Evolutionary conservation across 2,329 filamentous ascomycete genomes (phyloP).

Genomic region (Arthrobotrys sinensis): DNA sequence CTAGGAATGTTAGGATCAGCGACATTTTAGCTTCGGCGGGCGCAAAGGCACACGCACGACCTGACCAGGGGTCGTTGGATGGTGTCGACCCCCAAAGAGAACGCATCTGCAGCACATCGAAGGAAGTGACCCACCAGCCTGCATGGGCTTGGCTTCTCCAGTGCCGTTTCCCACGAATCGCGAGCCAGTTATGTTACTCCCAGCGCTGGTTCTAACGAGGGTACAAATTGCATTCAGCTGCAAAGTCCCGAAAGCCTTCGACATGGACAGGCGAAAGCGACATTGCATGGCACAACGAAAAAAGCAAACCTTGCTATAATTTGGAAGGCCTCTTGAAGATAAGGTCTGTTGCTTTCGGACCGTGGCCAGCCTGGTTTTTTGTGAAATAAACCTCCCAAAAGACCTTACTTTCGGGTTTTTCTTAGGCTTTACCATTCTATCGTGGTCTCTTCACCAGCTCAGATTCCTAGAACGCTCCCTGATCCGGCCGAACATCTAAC

Average conservation of each 20-base stretch:
- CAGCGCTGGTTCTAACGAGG: conserved; percentile 34
- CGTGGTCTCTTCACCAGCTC: not conserved
- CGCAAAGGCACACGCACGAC: conserved; percentile 43
- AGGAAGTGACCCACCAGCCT: conserved; percentile 31
- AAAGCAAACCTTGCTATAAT: conserved; percentile 56
- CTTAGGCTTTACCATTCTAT: not conserved
- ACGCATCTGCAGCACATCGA: conserved; percentile 28
- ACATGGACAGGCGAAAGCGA: conserved; percentile 46
- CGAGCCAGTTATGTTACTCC: conserved; percentile 31
- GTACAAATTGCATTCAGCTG: conserved; percentile 33
- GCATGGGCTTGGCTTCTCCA: conserved; percentile 51
- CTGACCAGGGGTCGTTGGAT: conserved; percentile 32
- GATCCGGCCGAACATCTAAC: conserved; percentile 27
- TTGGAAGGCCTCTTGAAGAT: conserved; percentile 53
- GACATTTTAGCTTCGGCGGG: conserved; percentile 52
- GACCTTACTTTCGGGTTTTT: not conserved
- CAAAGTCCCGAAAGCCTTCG: conserved; percentile 43
- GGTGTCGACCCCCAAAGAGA: conserved; percentile 44
- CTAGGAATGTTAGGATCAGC: conserved; percentile 34
- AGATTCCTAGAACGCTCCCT: not conserved
- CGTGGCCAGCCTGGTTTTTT: conserved; percentile 3
- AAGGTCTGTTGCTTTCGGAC: conserved; percentile 12
- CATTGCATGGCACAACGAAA: conserved; percentile 45
- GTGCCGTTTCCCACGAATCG: conserved; percentile 46
- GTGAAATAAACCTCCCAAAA: not conserved